phyloP scores from a whole-genome alignment of 495 filamentous ascomycete genomes.

The Cladorrhinum samala region DNA sequence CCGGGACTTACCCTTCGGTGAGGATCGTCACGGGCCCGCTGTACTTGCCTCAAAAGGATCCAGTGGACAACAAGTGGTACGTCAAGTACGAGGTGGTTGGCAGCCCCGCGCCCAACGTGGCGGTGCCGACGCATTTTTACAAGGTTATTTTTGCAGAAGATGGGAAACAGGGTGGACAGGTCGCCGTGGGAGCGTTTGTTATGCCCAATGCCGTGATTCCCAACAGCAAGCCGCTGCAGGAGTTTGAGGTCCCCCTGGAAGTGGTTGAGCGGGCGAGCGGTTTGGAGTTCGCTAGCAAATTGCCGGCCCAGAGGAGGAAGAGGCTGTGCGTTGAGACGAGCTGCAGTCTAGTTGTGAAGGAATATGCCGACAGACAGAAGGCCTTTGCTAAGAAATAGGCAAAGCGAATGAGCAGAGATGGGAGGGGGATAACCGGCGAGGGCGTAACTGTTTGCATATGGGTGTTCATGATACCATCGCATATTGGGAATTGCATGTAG shows the following conservation, averaged over 20 bases:
- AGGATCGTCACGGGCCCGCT: constrained; percentile 89
- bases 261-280: constrained; percentile 86
- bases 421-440: too few species aligned
- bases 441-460: background rate
- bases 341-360: constrained; percentile 73
- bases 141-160: constrained; percentile 97
- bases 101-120: constrained; percentile 75
- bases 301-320: constrained; percentile 66
- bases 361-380: constrained; percentile 64
- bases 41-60: constrained; percentile 76
- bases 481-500: too few species aligned
- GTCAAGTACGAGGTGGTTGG: constrained; percentile 97
- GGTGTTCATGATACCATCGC: background rate
- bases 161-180: constrained; percentile 58
- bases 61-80: constrained; percentile 83
- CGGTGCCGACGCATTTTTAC: constrained; percentile 97
- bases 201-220: constrained; percentile 87
- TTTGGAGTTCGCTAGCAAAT: constrained; percentile 76
- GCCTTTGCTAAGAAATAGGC: constrained; percentile 39
- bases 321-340: constrained; percentile 78
- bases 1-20: constrained; percentile 73
- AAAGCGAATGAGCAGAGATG: background rate
- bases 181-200: constrained; percentile 90
- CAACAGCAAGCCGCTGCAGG: constrained; percentile 73
- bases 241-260: constrained; percentile 93